Base-by-base conservation (phyloP, 106 monocot species). In the Dendrobium chrysotoxum region DNA sequence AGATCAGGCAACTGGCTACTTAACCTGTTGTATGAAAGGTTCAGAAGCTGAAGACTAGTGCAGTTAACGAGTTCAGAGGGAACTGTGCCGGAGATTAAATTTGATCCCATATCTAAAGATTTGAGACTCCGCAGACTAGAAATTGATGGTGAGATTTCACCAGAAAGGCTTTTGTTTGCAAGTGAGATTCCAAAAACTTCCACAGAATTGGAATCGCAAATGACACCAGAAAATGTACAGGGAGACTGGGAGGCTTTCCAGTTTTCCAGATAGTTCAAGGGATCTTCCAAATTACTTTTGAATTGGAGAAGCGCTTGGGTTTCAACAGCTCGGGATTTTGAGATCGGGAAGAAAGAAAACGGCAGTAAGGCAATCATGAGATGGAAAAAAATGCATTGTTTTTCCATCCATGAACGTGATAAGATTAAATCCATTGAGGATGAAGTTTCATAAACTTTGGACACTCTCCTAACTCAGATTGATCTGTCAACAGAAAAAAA, bases 1-100 rank as follows among this genome's bases (percentile, higher is more conserved):
- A 96, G 85, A 80, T 96, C 86, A 3, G 92, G 93, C 75, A 96
- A 23, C 30, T 71, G 41, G 0, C 93, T 92, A 16, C 83, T 71
- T 21, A 96, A 53, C 53, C 58, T 42, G 74, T 96, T 96, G 46
- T 13, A 23, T 11, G 96, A 92, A 40, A 96, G 80, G 79, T 96
- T 94, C 30, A 96, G 92, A 4, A 76, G 23, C 47, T 77, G 79
- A 67, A 96, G 94, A 46, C 46, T 78, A 5, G 86, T 85, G 86
- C 90, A 92, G 9, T 53, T 82, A 55, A 76, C 46, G 12, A 97
- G n/a, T 44, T 86, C 84, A 28, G 84, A 65, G 54, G 94, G 89
- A 45, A 97, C 40, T 13, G 17, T 39, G 68, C 96, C 92, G 0
- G 90, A 74, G 47, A 94, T 61, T 7, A 5, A 39, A 57, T 92